A percentile compares a stretch with the other conserved stretches of the same genome.
Evolutionary conservation across 306 rosid genomes (phyloP).

Genomic region (Sophora flavescens): DNA sequence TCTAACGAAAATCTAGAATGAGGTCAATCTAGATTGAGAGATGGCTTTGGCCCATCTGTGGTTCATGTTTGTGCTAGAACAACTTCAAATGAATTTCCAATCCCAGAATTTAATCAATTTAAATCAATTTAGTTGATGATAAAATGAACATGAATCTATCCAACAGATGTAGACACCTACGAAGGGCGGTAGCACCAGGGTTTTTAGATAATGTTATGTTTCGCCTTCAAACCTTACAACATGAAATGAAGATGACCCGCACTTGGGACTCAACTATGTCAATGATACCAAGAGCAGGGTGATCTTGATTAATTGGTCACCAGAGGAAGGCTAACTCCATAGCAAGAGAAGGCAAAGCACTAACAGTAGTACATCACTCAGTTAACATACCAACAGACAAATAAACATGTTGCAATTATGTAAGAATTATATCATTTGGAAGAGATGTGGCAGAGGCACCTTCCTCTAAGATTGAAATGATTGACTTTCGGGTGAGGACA

Average conservation of each 20-base stretch:
- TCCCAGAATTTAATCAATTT: too few species aligned
- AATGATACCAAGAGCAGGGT: constrained; percentile 91
- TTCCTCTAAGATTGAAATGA: constrained; percentile 63
- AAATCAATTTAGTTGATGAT: too few species aligned
- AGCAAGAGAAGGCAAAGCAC: constrained; percentile 53
- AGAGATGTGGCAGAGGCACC: constrained; percentile 76
- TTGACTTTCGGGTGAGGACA: constrained; percentile 69
- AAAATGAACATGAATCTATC: too few species aligned
- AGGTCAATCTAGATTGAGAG: too few species aligned
- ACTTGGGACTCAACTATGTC: constrained; percentile 95
- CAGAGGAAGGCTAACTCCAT: constrained; percentile 69
- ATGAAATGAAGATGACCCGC: constrained; percentile 85
- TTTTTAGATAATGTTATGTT: constrained; percentile 81
- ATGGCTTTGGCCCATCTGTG: too few species aligned
- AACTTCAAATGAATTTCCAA: too few species aligned
- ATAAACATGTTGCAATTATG: constrained; percentile 58
- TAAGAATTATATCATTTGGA: constrained; percentile 83
- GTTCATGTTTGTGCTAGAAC: too few species aligned
- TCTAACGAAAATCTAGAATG: too few species aligned
- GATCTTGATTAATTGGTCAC: constrained; percentile 90
- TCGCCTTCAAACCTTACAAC: constrained; percentile 83
- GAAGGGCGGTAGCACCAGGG: constrained; percentile 85
- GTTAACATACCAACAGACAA: constrained; percentile 42
- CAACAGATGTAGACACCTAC: too few species aligned
- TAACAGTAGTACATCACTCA: constrained; percentile 43